Conservation (phyloP, 208 protist genomes). For the Acanthamoeba lugdunensis region DNA sequence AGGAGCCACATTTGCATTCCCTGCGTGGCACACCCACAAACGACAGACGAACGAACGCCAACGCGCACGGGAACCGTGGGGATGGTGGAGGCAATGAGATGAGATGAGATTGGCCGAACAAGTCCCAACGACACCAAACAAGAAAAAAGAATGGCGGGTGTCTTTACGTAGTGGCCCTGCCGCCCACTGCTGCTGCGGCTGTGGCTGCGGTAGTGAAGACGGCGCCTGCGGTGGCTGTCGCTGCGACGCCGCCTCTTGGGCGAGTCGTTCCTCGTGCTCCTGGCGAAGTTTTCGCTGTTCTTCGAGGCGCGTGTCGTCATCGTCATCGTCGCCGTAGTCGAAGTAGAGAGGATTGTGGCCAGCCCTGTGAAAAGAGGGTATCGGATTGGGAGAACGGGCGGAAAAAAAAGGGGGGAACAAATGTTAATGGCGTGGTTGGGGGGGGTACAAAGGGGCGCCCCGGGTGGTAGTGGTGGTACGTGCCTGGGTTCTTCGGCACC, state of each 20-base stretch:
- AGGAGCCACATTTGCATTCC: no score
- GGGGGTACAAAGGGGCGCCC: no score
- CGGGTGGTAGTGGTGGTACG: no score
- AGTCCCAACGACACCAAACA: no score
- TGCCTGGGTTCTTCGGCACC: no score
- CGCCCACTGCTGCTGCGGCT: not conserved
- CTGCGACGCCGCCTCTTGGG: not conserved
- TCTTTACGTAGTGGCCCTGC: not conserved
- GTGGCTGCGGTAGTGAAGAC: not conserved
- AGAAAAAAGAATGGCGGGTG: not conserved
- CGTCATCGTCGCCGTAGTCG: conserved; percentile 54
- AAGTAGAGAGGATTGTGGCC: not conserved
- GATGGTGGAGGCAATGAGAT: not conserved
- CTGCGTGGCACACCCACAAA: no score
- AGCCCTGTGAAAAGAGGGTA: not conserved
- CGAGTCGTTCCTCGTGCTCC: conserved; percentile 34
- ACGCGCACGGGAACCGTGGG: not conserved
- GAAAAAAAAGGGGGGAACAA: no score
- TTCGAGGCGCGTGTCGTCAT: conserved; percentile 41
- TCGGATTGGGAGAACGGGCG: no score
- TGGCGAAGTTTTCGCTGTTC: conserved; percentile 23
- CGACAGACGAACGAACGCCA: no score
- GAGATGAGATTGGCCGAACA: not conserved
- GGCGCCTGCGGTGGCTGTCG: not conserved
- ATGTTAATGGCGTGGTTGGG: not conserved